Conservation (phyloP, 768 basidiomycete genomes). For the Pulveroboletus sp. region DNA sequence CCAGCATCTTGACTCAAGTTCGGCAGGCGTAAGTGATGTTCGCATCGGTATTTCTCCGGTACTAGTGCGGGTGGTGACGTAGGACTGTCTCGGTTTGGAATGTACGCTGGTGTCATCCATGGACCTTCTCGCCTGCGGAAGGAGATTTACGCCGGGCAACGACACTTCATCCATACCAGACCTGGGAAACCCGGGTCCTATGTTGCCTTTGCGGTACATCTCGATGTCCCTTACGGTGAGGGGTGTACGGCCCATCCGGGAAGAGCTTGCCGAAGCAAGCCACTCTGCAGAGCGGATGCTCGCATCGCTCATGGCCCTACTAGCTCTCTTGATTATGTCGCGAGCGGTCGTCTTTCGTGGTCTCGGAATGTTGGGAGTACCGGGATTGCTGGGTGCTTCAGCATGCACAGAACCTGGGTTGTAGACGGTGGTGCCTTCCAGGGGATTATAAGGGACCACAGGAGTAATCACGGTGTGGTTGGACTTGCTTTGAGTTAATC, state of each 20-base stretch:
- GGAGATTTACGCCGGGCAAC: not conserved
- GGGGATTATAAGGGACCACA: constrained; percentile 5
- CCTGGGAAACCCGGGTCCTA: constrained; percentile 1
- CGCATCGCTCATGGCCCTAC: constrained; percentile 22
- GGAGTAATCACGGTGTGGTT: constrained; percentile 2
- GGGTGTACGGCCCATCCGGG: constrained; percentile 4
- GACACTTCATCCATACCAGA: not conserved
- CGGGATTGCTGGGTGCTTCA: constrained; percentile 6
- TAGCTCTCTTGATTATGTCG: constrained; percentile 16
- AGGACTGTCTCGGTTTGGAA: not conserved
- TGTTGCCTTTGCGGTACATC: constrained; percentile 21
- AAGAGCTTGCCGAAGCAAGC: constrained; percentile 22
- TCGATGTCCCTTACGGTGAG: constrained; percentile 23
- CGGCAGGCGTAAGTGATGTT: constrained; percentile 31
- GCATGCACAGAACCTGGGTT: not conserved
- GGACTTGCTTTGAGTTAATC: constrained; percentile 9
- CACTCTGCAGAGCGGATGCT: constrained; percentile 32
- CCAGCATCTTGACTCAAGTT: constrained; percentile 24
- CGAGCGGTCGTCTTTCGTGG: constrained; percentile 13
- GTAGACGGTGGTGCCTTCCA: constrained; percentile 1
- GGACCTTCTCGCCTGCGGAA: constrained; percentile 2
- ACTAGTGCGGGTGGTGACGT: constrained; percentile 21
- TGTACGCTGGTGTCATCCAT: not conserved
- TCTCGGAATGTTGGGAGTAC: constrained; percentile 4
- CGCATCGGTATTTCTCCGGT: constrained; percentile 36